Evolutionary conservation across 2,329 filamentous ascomycete genomes (phyloP).

Genomic region (Colletotrichum sp.): DNA sequence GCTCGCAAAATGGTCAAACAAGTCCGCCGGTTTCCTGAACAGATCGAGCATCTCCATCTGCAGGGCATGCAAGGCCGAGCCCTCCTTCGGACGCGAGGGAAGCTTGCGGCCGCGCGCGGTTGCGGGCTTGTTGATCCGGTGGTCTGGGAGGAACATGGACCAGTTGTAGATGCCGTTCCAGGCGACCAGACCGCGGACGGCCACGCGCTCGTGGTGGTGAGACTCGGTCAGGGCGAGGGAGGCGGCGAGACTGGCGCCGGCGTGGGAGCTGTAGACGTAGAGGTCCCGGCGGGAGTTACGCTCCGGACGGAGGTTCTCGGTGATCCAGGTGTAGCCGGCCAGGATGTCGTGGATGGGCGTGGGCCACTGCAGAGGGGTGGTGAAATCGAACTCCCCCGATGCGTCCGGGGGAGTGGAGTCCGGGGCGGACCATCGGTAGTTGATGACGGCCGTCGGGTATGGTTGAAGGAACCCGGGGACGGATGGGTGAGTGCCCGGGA

Average conservation of each 20-base stretch:
- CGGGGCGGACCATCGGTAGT: constrained; percentile 59
- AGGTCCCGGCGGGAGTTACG: constrained; percentile 40
- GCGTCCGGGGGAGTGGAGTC: neutral
- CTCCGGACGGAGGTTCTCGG: constrained; percentile 44
- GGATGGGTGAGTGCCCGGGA: constrained; percentile 25
- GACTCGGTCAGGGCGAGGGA: constrained; percentile 63
- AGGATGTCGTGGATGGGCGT: constrained; percentile 60
- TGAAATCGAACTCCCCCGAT: constrained; percentile 2
- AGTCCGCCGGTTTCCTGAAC: constrained; percentile 51
- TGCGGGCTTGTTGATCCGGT: constrained; percentile 43
- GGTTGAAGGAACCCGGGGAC: constrained; percentile 46
- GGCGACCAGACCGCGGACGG: constrained; percentile 57
- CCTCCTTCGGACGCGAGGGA: constrained; percentile 26
- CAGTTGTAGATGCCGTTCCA: constrained; percentile 69
- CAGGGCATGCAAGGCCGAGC: constrained; percentile 41
- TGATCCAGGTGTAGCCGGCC: constrained; percentile 59
- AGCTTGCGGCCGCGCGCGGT: constrained; percentile 6
- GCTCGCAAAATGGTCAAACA: constrained; percentile 66
- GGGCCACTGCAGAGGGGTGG: constrained; percentile 52
- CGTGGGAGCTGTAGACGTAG: constrained; percentile 60
- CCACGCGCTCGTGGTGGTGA: constrained; percentile 43
- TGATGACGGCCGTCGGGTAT: constrained; percentile 57
- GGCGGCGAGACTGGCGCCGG: constrained; percentile 61
- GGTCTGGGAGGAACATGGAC: constrained; percentile 62
- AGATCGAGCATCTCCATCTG: constrained; percentile 40